Conservation (phyloP, 768 basidiomycete genomes). For the Tylopilus vinaceipallidus region DNA sequence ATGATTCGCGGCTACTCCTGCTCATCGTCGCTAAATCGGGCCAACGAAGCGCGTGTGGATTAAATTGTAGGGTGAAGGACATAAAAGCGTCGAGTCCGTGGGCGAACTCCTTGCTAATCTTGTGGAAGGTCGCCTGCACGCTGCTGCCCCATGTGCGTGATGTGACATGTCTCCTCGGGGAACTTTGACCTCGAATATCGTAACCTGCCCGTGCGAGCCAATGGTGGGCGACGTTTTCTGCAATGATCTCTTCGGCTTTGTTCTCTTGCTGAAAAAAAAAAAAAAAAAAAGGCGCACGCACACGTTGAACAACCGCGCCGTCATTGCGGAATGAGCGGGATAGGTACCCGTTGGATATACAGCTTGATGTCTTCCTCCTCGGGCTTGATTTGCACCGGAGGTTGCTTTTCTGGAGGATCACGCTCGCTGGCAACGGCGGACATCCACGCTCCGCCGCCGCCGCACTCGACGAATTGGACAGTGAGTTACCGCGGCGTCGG, state of each 20-base stretch:
- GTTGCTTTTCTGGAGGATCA: not conserved
- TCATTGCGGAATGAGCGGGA: not conserved
- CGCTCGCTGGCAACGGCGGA: not conserved
- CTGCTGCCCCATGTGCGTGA: constrained; percentile 12
- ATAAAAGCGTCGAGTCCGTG: constrained; percentile 15
- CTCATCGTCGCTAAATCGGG: constrained; percentile 9
- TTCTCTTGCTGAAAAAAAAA: constrained; percentile 8
- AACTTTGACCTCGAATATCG: constrained; percentile 10
- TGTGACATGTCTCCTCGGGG: constrained; percentile 8
- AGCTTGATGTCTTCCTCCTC: constrained; percentile 6
- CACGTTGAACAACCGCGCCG: not conserved
- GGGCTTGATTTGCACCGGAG: constrained; percentile 1
- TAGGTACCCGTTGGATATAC: constrained; percentile 1
- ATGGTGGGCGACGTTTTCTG: constrained; percentile 6
- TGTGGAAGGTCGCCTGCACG: not conserved
- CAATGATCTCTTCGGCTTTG: constrained; percentile 4
- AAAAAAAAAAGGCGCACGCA: not conserved
- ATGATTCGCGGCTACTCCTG: constrained; percentile 13
- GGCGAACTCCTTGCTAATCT: constrained; percentile 5
- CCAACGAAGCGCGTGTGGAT: constrained; percentile 12
- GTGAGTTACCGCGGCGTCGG: constrained; percentile 3
- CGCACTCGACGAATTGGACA: not conserved
- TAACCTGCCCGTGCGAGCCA: constrained; percentile 4
- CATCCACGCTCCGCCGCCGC: not conserved
- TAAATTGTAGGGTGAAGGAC: constrained; percentile 6